Percentiles rank a stretch among this genome's conserved stretches.
These are phyloP conservation scores for Corniculantispora saksenae DNA, from an alignment of 2,329 filamentous ascomycete species.

Conservation along the genomic window DNA sequence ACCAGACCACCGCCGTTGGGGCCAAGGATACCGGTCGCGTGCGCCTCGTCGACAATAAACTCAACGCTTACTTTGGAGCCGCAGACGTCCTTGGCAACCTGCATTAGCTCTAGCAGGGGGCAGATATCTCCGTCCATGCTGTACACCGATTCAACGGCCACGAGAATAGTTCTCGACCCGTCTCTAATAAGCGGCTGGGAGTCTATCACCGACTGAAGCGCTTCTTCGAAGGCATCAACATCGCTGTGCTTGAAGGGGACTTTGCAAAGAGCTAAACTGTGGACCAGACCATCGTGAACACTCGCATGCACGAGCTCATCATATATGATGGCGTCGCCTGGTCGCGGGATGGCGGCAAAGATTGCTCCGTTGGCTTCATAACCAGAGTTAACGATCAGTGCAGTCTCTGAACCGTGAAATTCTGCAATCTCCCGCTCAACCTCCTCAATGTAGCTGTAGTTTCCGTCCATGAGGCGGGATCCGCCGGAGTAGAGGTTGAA, in stretches of 20 bases:
- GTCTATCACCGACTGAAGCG: slow-evolving; percentile 31
- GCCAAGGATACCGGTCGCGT: slow-evolving; percentile 52
- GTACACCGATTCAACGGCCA: slow-evolving; percentile 43
- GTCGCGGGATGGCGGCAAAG: not conserved
- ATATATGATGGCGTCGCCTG: slow-evolving; percentile 8
- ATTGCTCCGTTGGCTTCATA: not conserved
- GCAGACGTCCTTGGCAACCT: slow-evolving; percentile 31
- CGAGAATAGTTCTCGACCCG: slow-evolving; percentile 35
- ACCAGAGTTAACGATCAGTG: slow-evolving; percentile 3
- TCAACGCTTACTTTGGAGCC: slow-evolving; percentile 39
- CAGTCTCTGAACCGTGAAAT: not conserved
- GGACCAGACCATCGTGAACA: not conserved
- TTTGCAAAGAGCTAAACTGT: not conserved
- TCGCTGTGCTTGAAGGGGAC: slow-evolving; percentile 14
- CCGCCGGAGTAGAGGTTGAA: not conserved
- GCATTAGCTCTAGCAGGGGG: slow-evolving; percentile 37
- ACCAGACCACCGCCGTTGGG: slow-evolving; percentile 49
- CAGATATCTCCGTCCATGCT: slow-evolving; percentile 47
- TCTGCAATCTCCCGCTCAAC: slow-evolving; percentile 4
- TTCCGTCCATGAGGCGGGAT: slow-evolving; percentile 6
- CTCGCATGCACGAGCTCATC: slow-evolving; percentile 12
- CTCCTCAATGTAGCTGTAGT: not conserved
- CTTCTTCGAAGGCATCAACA: slow-evolving; percentile 40
- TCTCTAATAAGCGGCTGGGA: slow-evolving; percentile 30
- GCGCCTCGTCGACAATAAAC: slow-evolving; percentile 57